Evolutionary conservation across 192 early-diverging fungal species (phyloP), one percentile per base, ranked within the genome.

Genomic region (Paraglomus brasilianum): DNA sequence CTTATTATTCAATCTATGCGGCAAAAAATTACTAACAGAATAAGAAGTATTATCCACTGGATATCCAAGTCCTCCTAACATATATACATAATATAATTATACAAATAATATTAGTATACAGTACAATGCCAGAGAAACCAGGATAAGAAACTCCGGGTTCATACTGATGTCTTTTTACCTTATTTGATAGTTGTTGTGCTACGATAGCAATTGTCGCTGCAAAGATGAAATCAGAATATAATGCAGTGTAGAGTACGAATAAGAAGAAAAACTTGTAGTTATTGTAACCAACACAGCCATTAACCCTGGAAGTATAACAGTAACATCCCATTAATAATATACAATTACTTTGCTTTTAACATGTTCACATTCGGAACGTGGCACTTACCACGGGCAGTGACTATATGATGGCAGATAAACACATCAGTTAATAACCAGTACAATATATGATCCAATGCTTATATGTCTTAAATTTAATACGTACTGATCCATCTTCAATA

Each of bases 401-500:
- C 77, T 78, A 53, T 30, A 42, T 14, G 50, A 44, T 53, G 5
- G 30, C 47, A 9, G 47, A 45, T 63, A 45, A n/a, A 49, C 3
- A n/a, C 13, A n/a, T 49, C 48, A 4, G 17, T 49, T 17, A 53
- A 53, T 24, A 3, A 55, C 36, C 17, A 56, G 39, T 56, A 56
- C 14, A 19, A 24, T 55, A 24, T 30, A 56, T 0, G 4, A 56
- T 56, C 24, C 9, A 38, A 8, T 38, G 14, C 14, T 38, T 38
- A 56, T 38, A 14, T 8, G 44, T 15, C 39, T 13, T n/a, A 61
- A n/a, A 19, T 38, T 5, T 47, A 52, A 8, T 8, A 72, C 77
- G 64, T 72, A 78, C 77, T 85, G 83, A 69, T 85, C 83, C 83
- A 85, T 85, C 60, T 77, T 74, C 36, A 85, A 66, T 9, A 85